Evolutionary conservation across 352 stramenopile species (phyloP), one percentile per base, ranked within the genome.

Genomic region (Phytophthora quininea): DNA sequence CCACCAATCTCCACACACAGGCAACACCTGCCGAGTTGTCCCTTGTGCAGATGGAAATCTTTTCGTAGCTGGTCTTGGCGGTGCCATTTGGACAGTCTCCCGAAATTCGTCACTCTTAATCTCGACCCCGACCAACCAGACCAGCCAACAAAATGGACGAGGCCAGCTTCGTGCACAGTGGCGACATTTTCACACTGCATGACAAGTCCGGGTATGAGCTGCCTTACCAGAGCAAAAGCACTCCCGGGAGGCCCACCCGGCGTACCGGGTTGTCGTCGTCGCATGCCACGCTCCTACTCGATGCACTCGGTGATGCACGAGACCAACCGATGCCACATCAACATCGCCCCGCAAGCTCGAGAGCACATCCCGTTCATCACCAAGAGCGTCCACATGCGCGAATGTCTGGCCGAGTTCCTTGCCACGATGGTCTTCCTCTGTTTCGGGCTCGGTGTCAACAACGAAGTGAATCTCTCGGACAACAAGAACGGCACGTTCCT

Each of bases 381-480:
- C 50, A 61, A 65, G 29, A 76, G 68, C 31, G 58, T 72, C 7
- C 70, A 86, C 35, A 50, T 81, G 14, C 80, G 80, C n/a, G 76
- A 89, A 58, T 83, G 76, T 49, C 42, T 87, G 8, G 78, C 71
- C 32, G 80, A 87, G 53, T 81, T 82, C 43, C 70, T 87, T 11
- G 76, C 69, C 24, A 84, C 76, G 1, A 80, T 89, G 40, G 67
- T 87, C 49, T 69, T 89, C 46, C 61, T 87, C 50, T 67, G 59
- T 30, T 89, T 89, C 54, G 80, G 80, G 1, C 54, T 78, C 19
- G 80, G 77, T 42, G 79, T 84, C 2, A 83, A 83, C 58, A 76
- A 80, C 37, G 73, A 89, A 69, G 71, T 87, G 3, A 69, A 63
- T 5, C 59, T 89, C 0, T 88, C 77, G 15, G 69, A 76, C 5